phyloP scores from a whole-genome alignment of 2,329 filamentous ascomycete species.

The Parascedosporium putredinis region DNA sequence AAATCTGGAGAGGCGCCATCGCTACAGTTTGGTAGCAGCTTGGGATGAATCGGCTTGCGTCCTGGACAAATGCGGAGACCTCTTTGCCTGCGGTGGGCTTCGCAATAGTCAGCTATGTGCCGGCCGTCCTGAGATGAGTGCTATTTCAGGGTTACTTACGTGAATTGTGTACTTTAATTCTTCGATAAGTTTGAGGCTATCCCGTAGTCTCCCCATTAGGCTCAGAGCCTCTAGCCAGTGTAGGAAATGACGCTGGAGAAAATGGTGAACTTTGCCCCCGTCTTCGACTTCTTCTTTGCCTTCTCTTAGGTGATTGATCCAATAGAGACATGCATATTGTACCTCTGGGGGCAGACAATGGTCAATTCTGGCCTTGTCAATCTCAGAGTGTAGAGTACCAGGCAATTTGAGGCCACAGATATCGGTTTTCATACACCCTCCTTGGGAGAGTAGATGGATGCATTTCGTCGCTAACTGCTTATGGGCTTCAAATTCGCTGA shows the following conservation, averaged over 20 bases:
- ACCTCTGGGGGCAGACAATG: neutral
- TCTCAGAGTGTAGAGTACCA: neutral
- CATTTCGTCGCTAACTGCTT: neutral
- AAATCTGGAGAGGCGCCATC: neutral
- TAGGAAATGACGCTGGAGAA: neutral
- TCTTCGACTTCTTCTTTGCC: neutral
- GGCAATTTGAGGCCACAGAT: neutral
- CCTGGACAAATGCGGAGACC: neutral
- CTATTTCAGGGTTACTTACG: too few species aligned
- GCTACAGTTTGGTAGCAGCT: neutral
- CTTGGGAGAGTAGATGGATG: neutral
- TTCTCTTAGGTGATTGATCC: neutral
- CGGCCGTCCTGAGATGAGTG: too few species aligned
- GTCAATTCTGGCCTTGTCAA: neutral
- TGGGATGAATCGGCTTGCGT: neutral
- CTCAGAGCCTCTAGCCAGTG: neutral
- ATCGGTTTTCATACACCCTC: neutral
- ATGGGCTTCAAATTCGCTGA: neutral
- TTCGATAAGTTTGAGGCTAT: neutral
- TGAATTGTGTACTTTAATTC: too few species aligned
- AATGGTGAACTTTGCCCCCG: neutral
- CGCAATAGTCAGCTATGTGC: too few species aligned
- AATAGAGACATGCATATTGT: neutral
- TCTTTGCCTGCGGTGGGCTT: too few species aligned
- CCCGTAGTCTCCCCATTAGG: neutral